phyloP scores from a whole-genome alignment of 768 basidiomycete genomes.

The Erythrobasidium yunnanense region DNA sequence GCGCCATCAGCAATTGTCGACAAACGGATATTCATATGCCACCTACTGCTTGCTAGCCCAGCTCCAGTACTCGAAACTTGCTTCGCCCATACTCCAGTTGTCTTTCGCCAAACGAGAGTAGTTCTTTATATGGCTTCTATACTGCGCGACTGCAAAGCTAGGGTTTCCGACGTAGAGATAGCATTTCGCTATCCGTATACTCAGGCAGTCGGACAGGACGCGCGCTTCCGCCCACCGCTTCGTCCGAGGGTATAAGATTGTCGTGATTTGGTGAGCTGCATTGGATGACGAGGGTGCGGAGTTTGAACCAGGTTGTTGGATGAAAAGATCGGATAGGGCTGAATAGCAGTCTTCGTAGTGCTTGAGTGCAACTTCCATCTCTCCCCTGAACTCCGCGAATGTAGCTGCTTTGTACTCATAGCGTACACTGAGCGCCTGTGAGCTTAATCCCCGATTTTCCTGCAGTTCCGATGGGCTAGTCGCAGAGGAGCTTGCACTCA shows the following conservation, averaged over 20 bases:
- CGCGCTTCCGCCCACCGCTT: conserved; percentile 99
- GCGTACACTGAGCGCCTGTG: conserved; percentile 82
- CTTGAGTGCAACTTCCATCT: conserved; percentile 86
- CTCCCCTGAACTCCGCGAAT: conserved; percentile 88
- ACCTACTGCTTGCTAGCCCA: conserved; percentile 86
- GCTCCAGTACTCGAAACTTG: conserved; percentile 94
- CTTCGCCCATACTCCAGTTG: conserved; percentile 91
- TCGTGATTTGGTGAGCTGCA: too few relatives aligned
- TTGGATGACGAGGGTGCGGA: conserved; percentile 47
- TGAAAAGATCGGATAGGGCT: conserved; percentile 74
- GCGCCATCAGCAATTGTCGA: not conserved
- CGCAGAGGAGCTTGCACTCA: conserved; percentile 31
- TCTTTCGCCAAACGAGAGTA: conserved; percentile 70
- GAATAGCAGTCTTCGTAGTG: conserved; percentile 92
- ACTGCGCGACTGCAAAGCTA: conserved; percentile 64
- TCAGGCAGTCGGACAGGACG: conserved; percentile 86
- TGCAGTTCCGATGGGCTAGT: conserved; percentile 46
- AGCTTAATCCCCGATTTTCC: conserved; percentile 43
- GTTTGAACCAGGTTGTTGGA: conserved; percentile 44
- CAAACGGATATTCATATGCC: not conserved
- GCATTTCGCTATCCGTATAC: conserved; percentile 82
- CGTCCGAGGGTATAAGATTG: conserved; percentile 77
- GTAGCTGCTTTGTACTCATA: conserved; percentile 97
- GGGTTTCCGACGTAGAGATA: conserved; percentile 86
- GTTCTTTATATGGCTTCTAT: conserved; percentile 70